Evolutionary conservation across 2,329 filamentous ascomycete species (phyloP).

Genomic region (Macrophomina pseudophaseolina): DNA sequence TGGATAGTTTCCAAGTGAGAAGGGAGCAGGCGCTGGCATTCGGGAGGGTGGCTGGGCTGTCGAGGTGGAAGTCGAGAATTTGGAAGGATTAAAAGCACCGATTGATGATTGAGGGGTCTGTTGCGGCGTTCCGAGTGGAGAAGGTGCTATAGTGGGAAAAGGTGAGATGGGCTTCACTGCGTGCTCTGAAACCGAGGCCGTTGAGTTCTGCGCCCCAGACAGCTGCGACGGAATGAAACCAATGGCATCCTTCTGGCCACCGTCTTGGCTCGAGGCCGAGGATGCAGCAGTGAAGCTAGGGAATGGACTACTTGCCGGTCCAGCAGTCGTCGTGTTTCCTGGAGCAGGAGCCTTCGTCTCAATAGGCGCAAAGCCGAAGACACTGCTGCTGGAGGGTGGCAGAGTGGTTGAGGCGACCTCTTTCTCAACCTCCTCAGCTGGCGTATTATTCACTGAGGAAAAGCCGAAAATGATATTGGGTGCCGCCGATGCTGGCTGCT

Average conservation of each 20-base stretch:
- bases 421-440: background rate
- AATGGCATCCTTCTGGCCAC: conserved; percentile 6
- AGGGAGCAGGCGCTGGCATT: background rate
- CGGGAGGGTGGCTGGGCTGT: background rate
- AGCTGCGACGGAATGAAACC: conserved; percentile 7
- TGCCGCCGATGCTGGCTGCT: background rate
- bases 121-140: background rate
- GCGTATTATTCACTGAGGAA: background rate
- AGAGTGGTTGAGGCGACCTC: background rate
- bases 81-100: conserved; percentile 23
- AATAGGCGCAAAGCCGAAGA: conserved; percentile 14
- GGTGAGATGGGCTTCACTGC: background rate
- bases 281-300: background rate
- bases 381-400: background rate
- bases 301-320: background rate
- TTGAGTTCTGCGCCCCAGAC: background rate
- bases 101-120: conserved; percentile 3
- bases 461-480: background rate
- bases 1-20: background rate
- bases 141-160: background rate
- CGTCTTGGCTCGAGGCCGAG: background rate
- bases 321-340: background rate
- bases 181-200: background rate
- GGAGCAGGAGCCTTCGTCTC: background rate
- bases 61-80: conserved; percentile 10